phyloP scores from a whole-genome alignment of 805 yeast genomes.

The Yarrowia deformans region DNA sequence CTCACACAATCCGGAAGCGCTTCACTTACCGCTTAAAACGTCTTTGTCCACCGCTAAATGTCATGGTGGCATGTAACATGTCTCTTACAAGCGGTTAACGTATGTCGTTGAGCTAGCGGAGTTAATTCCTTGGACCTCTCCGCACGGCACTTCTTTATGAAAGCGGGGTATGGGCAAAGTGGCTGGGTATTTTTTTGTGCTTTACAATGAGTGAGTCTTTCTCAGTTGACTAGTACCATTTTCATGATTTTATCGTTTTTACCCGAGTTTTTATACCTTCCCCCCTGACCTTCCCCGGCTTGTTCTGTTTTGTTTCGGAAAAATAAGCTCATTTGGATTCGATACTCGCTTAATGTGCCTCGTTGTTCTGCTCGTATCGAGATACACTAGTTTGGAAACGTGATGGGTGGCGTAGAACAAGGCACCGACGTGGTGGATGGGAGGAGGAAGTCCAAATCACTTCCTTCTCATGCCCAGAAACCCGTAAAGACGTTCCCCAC shows the following conservation, averaged over 20 bases:
- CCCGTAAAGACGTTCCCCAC: neutral
- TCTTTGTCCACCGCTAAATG: neutral
- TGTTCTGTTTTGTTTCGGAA: too few relatives aligned
- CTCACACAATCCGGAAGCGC: too few relatives aligned
- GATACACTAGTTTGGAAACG: neutral
- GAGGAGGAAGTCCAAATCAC: neutral
- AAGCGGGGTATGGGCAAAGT: neutral
- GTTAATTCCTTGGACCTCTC: neutral
- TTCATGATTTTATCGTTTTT: too few relatives aligned
- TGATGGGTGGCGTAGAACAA: neutral
- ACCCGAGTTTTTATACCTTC: too few relatives aligned
- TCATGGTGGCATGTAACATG: conserved; percentile 12
- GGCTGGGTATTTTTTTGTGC: too few relatives aligned
- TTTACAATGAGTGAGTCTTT: too few relatives aligned
- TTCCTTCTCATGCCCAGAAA: neutral
- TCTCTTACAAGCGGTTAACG: neutral
- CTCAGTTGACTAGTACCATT: too few relatives aligned
- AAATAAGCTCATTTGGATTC: neutral
- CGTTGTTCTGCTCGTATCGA: conserved; percentile 9
- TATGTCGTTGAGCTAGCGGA: neutral
- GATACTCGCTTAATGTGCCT: conserved; percentile 1
- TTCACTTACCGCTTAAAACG: neutral
- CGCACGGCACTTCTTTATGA: neutral
- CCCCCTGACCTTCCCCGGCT: too few relatives aligned
- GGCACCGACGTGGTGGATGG: neutral